phyloP scores from a whole-genome alignment of 1,139 yeast species.

The Kurtzmaniella natalensis region DNA sequence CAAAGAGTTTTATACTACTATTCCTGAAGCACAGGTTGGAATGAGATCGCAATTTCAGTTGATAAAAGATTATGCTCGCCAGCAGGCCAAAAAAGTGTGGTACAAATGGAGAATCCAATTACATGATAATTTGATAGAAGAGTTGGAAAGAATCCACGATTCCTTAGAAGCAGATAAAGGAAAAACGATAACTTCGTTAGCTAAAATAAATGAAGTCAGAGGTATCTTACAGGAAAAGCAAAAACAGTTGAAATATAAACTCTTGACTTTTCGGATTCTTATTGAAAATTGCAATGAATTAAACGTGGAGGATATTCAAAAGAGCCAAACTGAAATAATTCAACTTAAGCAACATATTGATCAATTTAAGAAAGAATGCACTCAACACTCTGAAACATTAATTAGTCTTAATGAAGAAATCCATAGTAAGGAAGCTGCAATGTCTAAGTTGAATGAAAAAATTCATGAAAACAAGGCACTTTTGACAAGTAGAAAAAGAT shows the following conservation, averaged over 20 bases:
- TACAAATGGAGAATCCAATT: conserved; percentile 54
- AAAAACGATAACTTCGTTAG: conserved; percentile 19
- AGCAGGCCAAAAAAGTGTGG: conserved; percentile 52
- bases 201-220: conserved; percentile 14
- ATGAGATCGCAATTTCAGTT: conserved; percentile 41
- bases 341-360: conserved; percentile 11
- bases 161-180: conserved; percentile 22
- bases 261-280: conserved; percentile 18
- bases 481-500: conserved; percentile 19
- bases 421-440: conserved; percentile 14
- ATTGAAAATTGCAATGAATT: conserved; percentile 16
- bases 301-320: conserved; percentile 14
- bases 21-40: conserved; percentile 30
- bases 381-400: conserved; percentile 9
- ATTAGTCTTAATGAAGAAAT: conserved; percentile 12
- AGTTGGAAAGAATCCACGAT: conserved; percentile 26
- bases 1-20: conserved; percentile 39
- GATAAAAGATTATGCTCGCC: conserved; percentile 47
- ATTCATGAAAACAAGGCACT: conserved; percentile 14
- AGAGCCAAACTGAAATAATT: conserved; percentile 13
- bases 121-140: conserved; percentile 31
- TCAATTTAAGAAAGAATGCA: conserved; percentile 8
- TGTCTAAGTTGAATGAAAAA: conserved; percentile 12
- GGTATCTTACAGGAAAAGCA: conserved; percentile 12
- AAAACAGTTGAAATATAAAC: conserved; percentile 17